phyloP scores from a whole-genome alignment of 202 grass and related monocot species.

The Cymbopogon flexuosus region DNA sequence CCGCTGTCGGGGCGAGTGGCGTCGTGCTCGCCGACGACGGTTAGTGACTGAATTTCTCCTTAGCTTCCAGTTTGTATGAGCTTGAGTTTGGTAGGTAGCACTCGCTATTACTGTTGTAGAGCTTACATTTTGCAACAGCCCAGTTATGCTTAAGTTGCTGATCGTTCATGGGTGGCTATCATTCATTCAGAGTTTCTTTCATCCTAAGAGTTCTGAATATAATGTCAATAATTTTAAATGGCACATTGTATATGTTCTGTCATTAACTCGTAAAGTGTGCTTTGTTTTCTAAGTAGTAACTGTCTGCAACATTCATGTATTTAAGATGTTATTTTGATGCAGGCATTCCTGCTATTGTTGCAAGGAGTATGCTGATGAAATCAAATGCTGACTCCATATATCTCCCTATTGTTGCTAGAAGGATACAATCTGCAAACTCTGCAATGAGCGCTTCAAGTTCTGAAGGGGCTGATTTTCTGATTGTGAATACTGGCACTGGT shows the following conservation, averaged over 20 bases:
- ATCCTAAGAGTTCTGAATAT: background rate
- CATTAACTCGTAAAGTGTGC: background rate
- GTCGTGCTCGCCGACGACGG: constrained; percentile 87
- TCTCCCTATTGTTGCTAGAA: constrained; percentile 89
- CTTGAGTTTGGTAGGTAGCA: background rate
- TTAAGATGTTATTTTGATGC: constrained; percentile 32
- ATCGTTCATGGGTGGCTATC: background rate
- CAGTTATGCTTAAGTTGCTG: background rate
- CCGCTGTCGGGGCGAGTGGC: constrained; percentile 75
- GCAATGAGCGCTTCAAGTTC: constrained; percentile 71
- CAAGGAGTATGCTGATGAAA: constrained; percentile 98
- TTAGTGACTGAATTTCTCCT: constrained; percentile 35
- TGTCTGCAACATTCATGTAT: background rate
- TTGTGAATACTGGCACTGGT: constrained; percentile 38
- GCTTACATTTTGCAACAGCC: constrained; percentile 10
- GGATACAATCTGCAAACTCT: constrained; percentile 47
- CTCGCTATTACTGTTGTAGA: background rate
- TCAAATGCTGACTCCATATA: constrained; percentile 89
- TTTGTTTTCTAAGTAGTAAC: background rate
- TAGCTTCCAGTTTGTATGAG: background rate
- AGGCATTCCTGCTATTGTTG: constrained; percentile 93
- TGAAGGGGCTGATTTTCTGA: constrained; percentile 95
- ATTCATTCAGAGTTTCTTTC: background rate
- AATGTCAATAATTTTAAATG: background rate
- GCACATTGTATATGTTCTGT: background rate